A percentile compares a stretch with the other conserved stretches of the same genome.
Evolutionary conservation across 257 asterid genomes (phyloP).

Genomic region (Leptodermis oblonga): DNA sequence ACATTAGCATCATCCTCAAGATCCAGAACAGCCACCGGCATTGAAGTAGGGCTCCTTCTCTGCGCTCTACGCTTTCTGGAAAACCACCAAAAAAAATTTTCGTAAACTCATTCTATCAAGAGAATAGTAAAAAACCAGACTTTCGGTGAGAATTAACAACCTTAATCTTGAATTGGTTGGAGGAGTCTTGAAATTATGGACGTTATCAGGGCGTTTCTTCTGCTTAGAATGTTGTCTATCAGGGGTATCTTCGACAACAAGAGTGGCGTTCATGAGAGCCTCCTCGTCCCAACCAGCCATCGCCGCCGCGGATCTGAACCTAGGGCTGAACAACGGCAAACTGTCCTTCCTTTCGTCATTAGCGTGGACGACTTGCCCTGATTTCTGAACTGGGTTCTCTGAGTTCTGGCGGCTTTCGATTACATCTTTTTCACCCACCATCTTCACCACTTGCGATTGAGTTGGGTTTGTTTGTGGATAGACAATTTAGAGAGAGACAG

Average conservation of each 20-base stretch:
- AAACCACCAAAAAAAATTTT: conserved; percentile 5
- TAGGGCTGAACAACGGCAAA: conserved; percentile 54
- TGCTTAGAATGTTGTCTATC: conserved; percentile 49
- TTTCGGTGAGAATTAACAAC: conserved; percentile 33
- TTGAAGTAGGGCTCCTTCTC: conserved; percentile 44
- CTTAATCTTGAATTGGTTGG: conserved; percentile 84
- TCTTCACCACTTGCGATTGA: conserved; percentile 7
- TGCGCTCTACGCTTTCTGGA: conserved; percentile 66
- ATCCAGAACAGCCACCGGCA: conserved; percentile 49
- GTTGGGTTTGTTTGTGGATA: background rate
- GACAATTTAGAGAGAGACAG: background rate
- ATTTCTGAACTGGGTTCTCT: conserved; percentile 21
- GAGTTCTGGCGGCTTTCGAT: conserved; percentile 28
- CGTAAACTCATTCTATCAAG: background rate
- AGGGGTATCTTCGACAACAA: conserved; percentile 92
- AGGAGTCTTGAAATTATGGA: conserved; percentile 51
- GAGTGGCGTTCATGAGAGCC: conserved; percentile 66
- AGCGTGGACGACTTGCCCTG: conserved; percentile 16
- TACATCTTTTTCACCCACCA: conserved; percentile 32
- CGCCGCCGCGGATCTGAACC: conserved; percentile 83
- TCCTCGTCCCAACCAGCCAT: conserved; percentile 99
- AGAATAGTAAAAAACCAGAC: background rate
- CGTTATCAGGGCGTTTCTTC: conserved; percentile 44
- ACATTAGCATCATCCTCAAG: conserved; percentile 47
- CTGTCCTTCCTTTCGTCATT: conserved; percentile 25